These are phyloP conservation scores for Microsporum canis DNA, from an alignment of 2,329 filamentous ascomycete species.

Conservation along the genomic window DNA sequence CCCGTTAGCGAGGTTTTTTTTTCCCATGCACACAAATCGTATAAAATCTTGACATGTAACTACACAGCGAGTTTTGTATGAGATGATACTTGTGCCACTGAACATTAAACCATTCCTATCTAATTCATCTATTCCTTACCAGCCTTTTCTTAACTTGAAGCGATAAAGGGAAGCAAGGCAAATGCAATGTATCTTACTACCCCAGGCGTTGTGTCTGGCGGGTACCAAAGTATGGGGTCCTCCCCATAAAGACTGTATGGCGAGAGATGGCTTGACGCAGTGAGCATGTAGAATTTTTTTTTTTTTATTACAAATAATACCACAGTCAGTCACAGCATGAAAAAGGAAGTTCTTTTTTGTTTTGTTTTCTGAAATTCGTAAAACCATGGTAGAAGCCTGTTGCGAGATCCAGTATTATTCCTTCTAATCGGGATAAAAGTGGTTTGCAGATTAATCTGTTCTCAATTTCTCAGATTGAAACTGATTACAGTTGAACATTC, in stretches of 20 bases:
- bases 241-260: not conserved
- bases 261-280: not conserved
- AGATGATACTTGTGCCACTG: not conserved
- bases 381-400: slow-evolving; percentile 2
- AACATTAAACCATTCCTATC: no score
- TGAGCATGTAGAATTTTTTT: not conserved
- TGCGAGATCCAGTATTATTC: slow-evolving; percentile 2
- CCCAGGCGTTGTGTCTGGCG: not conserved
- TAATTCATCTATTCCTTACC: no score
- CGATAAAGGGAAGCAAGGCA: no score
- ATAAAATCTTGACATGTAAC: slow-evolving; percentile 18
- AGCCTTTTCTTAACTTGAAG: no score
- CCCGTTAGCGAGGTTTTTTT: slow-evolving; percentile 33
- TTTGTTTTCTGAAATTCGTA: not conserved
- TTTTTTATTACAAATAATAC: slow-evolving; percentile 2
- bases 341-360: not conserved
- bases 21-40: not conserved
- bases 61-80: not conserved
- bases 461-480: slow-evolving; percentile 13
- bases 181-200: not conserved
- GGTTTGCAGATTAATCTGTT: slow-evolving; percentile 11
- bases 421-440: slow-evolving; percentile 2
- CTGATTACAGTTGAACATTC: slow-evolving; percentile 15
- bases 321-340: not conserved
- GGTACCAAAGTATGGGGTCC: not conserved